Evolutionary conservation across 192 early-diverging fungal genomes (phyloP), one percentile per base, ranked within the genome.

Genomic region (Umbelopsis sp.): DNA sequence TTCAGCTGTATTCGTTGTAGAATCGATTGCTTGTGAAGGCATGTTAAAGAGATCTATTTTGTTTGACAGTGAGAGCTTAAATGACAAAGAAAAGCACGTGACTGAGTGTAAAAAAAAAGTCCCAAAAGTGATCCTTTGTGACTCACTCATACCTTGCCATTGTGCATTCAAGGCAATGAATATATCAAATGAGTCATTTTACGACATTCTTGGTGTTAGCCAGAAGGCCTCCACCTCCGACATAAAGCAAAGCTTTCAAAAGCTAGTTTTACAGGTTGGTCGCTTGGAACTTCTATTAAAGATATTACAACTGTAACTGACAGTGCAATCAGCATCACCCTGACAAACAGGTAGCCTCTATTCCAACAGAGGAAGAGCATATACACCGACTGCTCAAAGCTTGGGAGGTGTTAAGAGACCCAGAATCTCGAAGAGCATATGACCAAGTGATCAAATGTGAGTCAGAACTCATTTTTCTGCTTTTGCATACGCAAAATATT

Each of bases 181-280:
- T 25, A 21, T 20, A 15, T 48, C 65, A 20, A 66, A 64, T 58
- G 25, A 67, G 27, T 67, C 75, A 18, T 35, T 89, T 71, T 90
- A 90, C 58, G 84, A 81, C 21, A 81, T 82, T 11, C 86, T 90
- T 48, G 69, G 71, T n/a, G 73, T 90, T 15, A 35, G 76, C 8
- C 73, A 80, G 65, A 49, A 74, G 51, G 86, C 85, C 4, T 72
- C 80, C 0, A 27, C 68, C 4, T 67, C 78, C 21, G 74, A 79
- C 49, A 90, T 90, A 49, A 88, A 85, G 65, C 73, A 74, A 44
- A 76, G 77, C 49, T 89, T 83, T 74, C 85, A 89, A 72, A 73
- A 76, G 44, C 77, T 88, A 41, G 78, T 85, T 46, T 69, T 89
- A 25, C 71, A 78, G 44, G 84, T 88, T 23, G 16, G 0, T 41